phyloP scores from a whole-genome alignment of 768 basidiomycete species.

The Hortiboletus campestris region DNA sequence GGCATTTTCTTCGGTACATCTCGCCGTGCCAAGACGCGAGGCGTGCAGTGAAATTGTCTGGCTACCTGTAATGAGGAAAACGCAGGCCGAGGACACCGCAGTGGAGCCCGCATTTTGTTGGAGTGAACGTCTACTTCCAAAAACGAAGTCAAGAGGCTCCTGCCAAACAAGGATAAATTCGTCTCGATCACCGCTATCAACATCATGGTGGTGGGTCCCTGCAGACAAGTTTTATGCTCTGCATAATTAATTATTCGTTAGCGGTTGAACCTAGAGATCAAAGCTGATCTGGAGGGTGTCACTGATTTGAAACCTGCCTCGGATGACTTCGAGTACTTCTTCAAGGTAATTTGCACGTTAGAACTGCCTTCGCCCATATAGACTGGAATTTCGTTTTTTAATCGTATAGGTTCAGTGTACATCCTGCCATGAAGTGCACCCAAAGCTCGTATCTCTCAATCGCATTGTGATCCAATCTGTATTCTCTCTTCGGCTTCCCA shows the following conservation, averaged over 20 bases:
- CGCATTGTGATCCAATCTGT: constrained; percentile 45
- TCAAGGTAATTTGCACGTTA: constrained; percentile 47
- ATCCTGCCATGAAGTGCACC: constrained; percentile 74
- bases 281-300: constrained; percentile 79
- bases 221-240: background rate
- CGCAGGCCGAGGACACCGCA: constrained; percentile 16
- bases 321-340: constrained; percentile 76
- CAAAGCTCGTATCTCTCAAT: constrained; percentile 70
- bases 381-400: background rate
- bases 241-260: constrained; percentile 21
- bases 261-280: constrained; percentile 65
- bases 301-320: constrained; percentile 64
- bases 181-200: background rate
- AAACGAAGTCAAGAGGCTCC: background rate
- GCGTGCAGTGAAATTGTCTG: constrained; percentile 28
- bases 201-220: constrained; percentile 52
- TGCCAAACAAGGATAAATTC: constrained; percentile 28
- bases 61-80: constrained; percentile 5
- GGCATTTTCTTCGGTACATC: constrained; percentile 27
- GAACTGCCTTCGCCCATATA: background rate
- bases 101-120: constrained; percentile 21
- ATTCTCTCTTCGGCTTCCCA: background rate
- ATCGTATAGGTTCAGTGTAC: constrained; percentile 66
- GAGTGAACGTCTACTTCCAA: background rate
- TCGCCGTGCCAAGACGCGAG: constrained; percentile 15